phyloP scores from a whole-genome alignment of 2,329 filamentous ascomycete genomes.

The Trichoderma aggressivum region DNA sequence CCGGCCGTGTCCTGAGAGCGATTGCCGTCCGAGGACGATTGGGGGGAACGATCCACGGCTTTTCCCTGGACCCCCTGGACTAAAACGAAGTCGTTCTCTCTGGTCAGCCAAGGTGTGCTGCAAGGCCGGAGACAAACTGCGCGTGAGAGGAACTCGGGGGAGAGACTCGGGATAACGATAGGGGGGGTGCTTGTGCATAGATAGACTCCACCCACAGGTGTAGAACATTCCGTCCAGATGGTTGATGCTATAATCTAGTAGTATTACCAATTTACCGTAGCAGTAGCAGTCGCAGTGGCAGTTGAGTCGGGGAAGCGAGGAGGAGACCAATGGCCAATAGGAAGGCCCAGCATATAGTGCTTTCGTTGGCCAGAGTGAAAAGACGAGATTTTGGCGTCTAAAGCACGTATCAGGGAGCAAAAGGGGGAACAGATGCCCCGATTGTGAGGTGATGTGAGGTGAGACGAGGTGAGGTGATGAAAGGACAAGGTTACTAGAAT shows the following conservation, averaged over 20 bases:
- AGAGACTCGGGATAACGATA: not conserved
- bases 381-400: not conserved
- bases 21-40: constrained; percentile 30
- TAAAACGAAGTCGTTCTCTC: not conserved
- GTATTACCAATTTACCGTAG: not conserved
- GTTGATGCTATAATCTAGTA: not conserved
- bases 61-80: constrained; percentile 10
- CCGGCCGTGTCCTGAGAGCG: constrained; percentile 34
- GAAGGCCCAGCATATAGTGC: not conserved
- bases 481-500: too few relatives aligned
- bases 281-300: not conserved
- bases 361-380: not conserved
- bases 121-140: not conserved
- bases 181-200: not conserved
- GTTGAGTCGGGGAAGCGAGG: not conserved
- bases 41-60: constrained; percentile 1
- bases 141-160: too few relatives aligned
- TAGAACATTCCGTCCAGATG: constrained; percentile 5
- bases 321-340: not conserved
- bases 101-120: not conserved
- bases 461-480: not conserved
- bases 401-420: not conserved
- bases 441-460: not conserved
- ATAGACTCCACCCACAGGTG: constrained; percentile 8
- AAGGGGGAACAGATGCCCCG: not conserved